Conservation (phyloP, 306 rosid species). For the Vigna radiata region DNA sequence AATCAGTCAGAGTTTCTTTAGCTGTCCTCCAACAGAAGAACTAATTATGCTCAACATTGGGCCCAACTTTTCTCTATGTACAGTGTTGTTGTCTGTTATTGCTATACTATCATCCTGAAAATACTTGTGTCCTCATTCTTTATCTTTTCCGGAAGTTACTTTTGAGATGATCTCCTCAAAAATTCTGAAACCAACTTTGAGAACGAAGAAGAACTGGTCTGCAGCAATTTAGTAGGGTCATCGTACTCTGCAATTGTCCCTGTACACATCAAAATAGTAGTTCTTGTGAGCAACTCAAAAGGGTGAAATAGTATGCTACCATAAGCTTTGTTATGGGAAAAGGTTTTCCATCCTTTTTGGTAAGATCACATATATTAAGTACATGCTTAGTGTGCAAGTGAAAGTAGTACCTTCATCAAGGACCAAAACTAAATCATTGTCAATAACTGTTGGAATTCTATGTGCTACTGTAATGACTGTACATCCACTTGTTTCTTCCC, state of each 20-base stretch:
- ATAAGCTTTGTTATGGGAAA: background rate
- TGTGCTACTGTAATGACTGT: slow-evolving; percentile 92
- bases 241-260: slow-evolving; percentile 80
- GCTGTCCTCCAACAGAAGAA: slow-evolving; percentile 4
- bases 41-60: background rate
- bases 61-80: slow-evolving; percentile 18
- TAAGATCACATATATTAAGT: slow-evolving; percentile 8
- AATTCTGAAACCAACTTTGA: slow-evolving; percentile 85
- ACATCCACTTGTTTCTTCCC: slow-evolving; percentile 75
- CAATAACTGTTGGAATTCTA: slow-evolving; percentile 83
- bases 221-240: slow-evolving; percentile 65
- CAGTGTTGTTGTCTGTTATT: background rate
- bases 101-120: slow-evolving; percentile 20
- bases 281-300: slow-evolving; percentile 19
- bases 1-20: slow-evolving; percentile 15
- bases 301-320: background rate
- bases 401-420: slow-evolving; percentile 76
- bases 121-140: slow-evolving; percentile 1
- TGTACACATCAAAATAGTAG: slow-evolving; percentile 44
- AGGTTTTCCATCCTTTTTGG: no score
- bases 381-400: slow-evolving; percentile 1
- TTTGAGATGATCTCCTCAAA: slow-evolving; percentile 65
- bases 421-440: slow-evolving; percentile 83
- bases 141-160: slow-evolving; percentile 36
- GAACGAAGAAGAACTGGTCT: slow-evolving; percentile 69